Base-by-base conservation (phyloP, 371 early-diverging fungal species). In the Amoeboaphelidium protococcarum region DNA sequence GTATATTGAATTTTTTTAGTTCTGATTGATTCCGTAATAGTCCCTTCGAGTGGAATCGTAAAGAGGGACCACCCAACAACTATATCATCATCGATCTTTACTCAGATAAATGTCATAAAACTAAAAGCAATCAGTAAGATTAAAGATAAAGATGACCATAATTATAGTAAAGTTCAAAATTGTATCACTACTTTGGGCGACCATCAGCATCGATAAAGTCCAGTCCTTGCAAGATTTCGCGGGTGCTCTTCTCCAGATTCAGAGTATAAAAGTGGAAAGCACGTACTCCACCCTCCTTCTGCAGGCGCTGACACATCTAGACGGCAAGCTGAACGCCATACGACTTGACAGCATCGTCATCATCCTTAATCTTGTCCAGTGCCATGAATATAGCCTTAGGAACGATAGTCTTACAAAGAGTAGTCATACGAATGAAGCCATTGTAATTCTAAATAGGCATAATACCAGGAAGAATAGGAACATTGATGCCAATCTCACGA, bases 381-480 rank as follows among this genome's bases (percentile, higher is more conserved):
- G 68, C 82, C 43, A 77, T 74, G 64, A 69, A 66, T 47, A 91
- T 75, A 57, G 70, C 60, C 52, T 76, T 66, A 37, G 92, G 92
- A 4, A 91, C 85, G 12, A 51, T 55, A 56, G 85, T 84, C 60
- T 82, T 76, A 59, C 78, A 78, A 58, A 83, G 76, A 13, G 78
- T 69, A 42, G 81, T 78, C 64, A 91, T 79, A 23, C 90, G 66
- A 47, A 80, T 69, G 67, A 94, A 94, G 23, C 80, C 80, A 51
- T 74, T 78, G 54, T 83, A 85, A 52, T 70, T 79, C 62, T 87
- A 87, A 51, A 91, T 89, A 42, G 88, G 88, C 78, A 91, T 84
- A 49, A 91, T 73, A 31, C 92, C 92, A 1, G 92, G 89, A 41
- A 91, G 65, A 44, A 91, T 87, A 31, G 92, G 92, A 45, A 74